phyloP scores from a whole-genome alignment of 768 basidiomycete genomes.

The Hysterangium stoloniferum region DNA sequence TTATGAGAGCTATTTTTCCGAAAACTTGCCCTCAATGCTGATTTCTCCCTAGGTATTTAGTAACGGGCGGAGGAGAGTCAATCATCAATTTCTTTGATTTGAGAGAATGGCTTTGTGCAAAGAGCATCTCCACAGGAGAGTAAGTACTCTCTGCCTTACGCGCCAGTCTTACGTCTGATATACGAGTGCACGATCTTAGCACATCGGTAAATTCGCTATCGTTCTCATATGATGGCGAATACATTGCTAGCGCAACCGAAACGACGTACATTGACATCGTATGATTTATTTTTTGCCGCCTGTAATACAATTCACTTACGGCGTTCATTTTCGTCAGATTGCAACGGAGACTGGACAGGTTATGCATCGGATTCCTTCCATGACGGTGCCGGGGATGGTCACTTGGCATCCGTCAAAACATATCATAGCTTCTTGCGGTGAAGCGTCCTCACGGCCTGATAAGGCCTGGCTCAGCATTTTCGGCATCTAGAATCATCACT shows the following conservation, averaged over 20 bases:
- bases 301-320: background rate
- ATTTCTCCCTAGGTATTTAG: slow-evolving; percentile 47
- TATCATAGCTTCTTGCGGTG: slow-evolving; percentile 67
- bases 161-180: background rate
- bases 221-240: slow-evolving; percentile 82
- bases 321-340: slow-evolving; percentile 37
- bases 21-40: slow-evolving; percentile 2
- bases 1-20: background rate
- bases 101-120: slow-evolving; percentile 71
- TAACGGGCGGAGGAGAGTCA: slow-evolving; percentile 73
- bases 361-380: slow-evolving; percentile 66
- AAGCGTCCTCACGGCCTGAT: slow-evolving; percentile 30
- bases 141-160: slow-evolving; percentile 31
- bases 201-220: slow-evolving; percentile 65
- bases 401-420: slow-evolving; percentile 79
- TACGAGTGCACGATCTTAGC: slow-evolving; percentile 28
- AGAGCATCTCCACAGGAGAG: slow-evolving; percentile 78
- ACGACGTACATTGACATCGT: slow-evolving; percentile 76
- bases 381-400: slow-evolving; percentile 67
- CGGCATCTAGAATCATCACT: slow-evolving; percentile 38
- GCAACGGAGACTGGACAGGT: slow-evolving; percentile 71
- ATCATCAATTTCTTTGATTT: slow-evolving; percentile 78
- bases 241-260: slow-evolving; percentile 64
- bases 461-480: slow-evolving; percentile 68
- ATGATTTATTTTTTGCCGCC: too few species aligned